Evolutionary conservation across 1,284 basidiomycete genomes (phyloP).

Genomic region (Malassezia sp.): DNA sequence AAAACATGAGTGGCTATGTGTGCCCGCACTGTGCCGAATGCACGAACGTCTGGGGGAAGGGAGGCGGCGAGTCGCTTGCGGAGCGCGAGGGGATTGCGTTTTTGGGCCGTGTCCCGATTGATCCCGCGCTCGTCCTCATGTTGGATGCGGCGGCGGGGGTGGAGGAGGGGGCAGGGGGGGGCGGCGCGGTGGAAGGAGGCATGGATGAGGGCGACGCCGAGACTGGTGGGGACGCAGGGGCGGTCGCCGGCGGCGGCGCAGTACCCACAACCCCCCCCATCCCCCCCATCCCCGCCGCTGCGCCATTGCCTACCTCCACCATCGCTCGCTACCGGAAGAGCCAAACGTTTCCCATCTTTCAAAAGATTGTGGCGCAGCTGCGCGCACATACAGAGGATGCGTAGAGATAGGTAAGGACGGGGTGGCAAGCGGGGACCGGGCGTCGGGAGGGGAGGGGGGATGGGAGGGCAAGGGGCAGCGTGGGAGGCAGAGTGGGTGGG

Average conservation of each 20-base stretch:
- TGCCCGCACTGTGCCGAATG: constrained; percentile 76
- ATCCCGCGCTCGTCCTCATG: constrained; percentile 76
- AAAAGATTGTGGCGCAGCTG: constrained; percentile 28
- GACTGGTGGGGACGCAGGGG: no score
- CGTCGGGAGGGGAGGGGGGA: no score
- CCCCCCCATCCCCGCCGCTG: constrained; percentile 27
- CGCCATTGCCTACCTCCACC: constrained; percentile 31
- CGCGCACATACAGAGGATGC: background rate
- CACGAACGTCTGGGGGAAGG: constrained; percentile 86
- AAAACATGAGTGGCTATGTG: constrained; percentile 98
- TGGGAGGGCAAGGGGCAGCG: no score
- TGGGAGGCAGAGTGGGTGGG: no score
- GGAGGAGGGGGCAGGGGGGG: constrained; percentile 21
- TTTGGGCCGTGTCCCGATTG: constrained; percentile 82
- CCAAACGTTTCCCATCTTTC: constrained; percentile 41
- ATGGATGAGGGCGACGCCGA: constrained; percentile 4
- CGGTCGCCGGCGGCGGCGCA: no score
- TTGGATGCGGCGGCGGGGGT: constrained; percentile 68
- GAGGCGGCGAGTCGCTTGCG: constrained; percentile 69
- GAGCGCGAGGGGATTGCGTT: constrained; percentile 62
- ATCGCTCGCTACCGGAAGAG: constrained; percentile 33
- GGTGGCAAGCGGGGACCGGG: no score
- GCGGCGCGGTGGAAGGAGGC: background rate
- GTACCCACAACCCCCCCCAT: no score
- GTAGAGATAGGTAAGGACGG: no score